Evolutionary conservation across 257 asterid species (phyloP).

Genomic region (Salvia hispanica): DNA sequence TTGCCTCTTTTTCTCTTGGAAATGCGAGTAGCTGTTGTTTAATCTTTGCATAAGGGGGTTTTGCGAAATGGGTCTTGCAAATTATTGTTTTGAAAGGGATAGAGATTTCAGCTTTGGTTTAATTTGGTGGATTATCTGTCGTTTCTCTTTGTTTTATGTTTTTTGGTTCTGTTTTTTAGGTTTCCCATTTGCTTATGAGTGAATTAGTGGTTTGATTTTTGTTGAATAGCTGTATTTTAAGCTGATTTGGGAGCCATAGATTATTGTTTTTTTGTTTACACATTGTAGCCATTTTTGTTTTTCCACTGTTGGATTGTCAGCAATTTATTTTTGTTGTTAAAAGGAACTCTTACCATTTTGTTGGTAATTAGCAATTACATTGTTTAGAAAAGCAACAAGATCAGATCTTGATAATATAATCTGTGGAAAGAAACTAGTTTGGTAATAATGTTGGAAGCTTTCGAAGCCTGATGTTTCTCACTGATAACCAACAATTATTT

Average conservation of each 20-base stretch:
- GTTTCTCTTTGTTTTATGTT: background rate
- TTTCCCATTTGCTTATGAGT: conserved; percentile 3
- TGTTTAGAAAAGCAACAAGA: conserved; percentile 14
- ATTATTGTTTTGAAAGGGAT: conserved; percentile 20
- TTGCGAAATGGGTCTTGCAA: conserved; percentile 25
- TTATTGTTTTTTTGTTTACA: background rate
- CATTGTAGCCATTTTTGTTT: background rate
- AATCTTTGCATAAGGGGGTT: background rate
- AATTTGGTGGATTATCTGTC: conserved; percentile 9
- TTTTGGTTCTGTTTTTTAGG: conserved; percentile 21
- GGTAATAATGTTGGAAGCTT: conserved; percentile 7
- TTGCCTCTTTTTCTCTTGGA: conserved; percentile 1
- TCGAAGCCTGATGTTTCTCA: background rate
- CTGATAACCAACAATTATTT: background rate
- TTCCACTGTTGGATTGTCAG: background rate
- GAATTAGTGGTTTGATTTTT: conserved; percentile 2
- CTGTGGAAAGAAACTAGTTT: background rate
- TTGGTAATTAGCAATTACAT: background rate
- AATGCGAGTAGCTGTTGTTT: background rate
- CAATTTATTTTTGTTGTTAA: background rate
- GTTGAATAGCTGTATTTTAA: background rate
- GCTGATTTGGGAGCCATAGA: background rate
- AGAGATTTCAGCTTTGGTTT: conserved; percentile 26
- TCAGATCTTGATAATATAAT: background rate
- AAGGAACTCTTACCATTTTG: background rate